A percentile compares a stretch with the other conserved stretches of the same genome.
These are phyloP conservation scores for Penicillium sp. DNA, from an alignment of 2,329 filamentous ascomycete species.

Conservation along the genomic window DNA sequence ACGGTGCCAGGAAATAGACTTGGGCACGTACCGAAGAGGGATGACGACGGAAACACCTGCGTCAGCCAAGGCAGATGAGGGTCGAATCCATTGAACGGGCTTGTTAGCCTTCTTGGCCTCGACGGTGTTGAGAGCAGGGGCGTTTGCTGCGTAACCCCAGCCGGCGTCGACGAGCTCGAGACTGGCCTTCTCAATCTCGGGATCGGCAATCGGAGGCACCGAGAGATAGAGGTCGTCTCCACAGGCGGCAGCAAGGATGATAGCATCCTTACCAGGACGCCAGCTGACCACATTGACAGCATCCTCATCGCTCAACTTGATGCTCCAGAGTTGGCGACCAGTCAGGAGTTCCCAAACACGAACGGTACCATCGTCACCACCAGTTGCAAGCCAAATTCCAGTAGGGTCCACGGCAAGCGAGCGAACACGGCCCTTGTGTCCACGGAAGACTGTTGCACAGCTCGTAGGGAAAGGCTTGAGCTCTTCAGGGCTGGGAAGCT, in stretches of 20 bases:
- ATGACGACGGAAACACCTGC: constrained; percentile 75
- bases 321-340: constrained; percentile 83
- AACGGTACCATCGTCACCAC: constrained; percentile 90
- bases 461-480: constrained; percentile 92
- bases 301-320: constrained; percentile 72
- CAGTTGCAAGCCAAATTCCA: constrained; percentile 83
- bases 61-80: constrained; percentile 70
- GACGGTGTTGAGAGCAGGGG: constrained; percentile 51
- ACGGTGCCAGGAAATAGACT: constrained; percentile 90
- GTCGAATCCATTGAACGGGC: constrained; percentile 79
- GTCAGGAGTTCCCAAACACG: constrained; percentile 86
- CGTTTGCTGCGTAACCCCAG: constrained; percentile 84
- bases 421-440: constrained; percentile 85
- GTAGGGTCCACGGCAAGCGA: constrained; percentile 81
- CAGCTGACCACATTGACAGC: constrained; percentile 85
- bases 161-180: constrained; percentile 78
- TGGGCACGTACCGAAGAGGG: constrained; percentile 76
- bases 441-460: constrained; percentile 81
- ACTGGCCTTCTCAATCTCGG: constrained; percentile 71
- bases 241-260: constrained; percentile 78
- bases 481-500: constrained; percentile 89
- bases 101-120: constrained; percentile 66
- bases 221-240: constrained; percentile 86
- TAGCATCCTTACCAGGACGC: constrained; percentile 78
- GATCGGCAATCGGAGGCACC: constrained; percentile 70